These are phyloP conservation scores for Ricinus communis DNA, from an alignment of 345 rosid genomes.

Conservation along the genomic window DNA sequence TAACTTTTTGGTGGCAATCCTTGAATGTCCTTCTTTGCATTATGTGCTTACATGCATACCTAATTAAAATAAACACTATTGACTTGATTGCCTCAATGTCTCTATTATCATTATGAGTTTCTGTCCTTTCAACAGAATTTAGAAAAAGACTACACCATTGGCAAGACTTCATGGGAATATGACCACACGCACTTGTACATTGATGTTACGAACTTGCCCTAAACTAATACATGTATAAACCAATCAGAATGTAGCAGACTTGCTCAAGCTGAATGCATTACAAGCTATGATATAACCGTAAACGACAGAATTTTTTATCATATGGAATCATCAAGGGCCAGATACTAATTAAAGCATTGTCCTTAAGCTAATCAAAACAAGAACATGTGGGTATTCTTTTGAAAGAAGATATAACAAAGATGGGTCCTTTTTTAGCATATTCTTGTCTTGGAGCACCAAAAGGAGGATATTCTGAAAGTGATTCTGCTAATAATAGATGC, in stretches of 20 bases:
- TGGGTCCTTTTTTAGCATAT: constrained; percentile 34
- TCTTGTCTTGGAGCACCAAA: constrained; percentile 26
- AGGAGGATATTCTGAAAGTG: constrained; percentile 33
- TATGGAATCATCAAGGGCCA: background rate
- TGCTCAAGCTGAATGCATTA: no score
- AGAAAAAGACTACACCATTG: no score
- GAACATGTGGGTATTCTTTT: background rate
- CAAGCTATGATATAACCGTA: no score
- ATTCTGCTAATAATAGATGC: constrained; percentile 27
- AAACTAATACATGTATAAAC: no score
- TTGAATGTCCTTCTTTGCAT: background rate
- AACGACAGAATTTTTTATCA: no score
- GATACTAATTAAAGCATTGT: background rate
- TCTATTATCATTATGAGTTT: background rate
- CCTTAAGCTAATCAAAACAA: background rate
- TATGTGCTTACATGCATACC: background rate
- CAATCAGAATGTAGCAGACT: no score
- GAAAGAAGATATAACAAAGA: background rate
- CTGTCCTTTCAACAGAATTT: no score
- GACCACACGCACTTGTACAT: no score
- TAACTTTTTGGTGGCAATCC: background rate
- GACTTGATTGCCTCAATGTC: background rate
- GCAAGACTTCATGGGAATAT: no score
- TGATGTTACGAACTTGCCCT: no score
- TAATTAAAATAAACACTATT: background rate